phyloP scores from a whole-genome alignment of 208 protist species.

The Leishmania gerbilli region DNA sequence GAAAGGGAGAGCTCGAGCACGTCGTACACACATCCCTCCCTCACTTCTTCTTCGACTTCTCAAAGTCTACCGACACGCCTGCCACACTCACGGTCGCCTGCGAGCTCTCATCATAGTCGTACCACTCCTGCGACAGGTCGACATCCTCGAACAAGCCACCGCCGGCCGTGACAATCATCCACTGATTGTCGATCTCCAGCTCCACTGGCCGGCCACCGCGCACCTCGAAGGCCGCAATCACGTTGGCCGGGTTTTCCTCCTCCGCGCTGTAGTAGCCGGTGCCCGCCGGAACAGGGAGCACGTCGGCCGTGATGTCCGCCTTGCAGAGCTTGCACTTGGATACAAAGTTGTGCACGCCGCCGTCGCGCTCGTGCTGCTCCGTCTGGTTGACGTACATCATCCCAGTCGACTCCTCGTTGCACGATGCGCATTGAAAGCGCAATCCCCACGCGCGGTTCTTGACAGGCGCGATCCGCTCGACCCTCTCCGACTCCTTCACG shows the following conservation, averaged over 20 bases:
- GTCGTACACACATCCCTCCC: not conserved
- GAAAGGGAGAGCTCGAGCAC: not conserved
- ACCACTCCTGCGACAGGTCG: constrained; percentile 71
- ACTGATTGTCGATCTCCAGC: constrained; percentile 66
- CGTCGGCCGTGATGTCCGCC: constrained; percentile 34
- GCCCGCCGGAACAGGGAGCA: constrained; percentile 28
- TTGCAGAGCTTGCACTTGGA: constrained; percentile 70
- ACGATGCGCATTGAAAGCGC: constrained; percentile 52
- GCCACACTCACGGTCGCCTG: constrained; percentile 37
- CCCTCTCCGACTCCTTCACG: constrained; percentile 56
- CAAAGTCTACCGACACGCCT: constrained; percentile 42
- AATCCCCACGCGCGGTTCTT: constrained; percentile 52
- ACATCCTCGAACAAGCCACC: constrained; percentile 47
- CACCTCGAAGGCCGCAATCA: constrained; percentile 55
- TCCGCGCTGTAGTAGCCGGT: constrained; percentile 21
- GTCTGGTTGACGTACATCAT: constrained; percentile 59
- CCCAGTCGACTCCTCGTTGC: constrained; percentile 48
- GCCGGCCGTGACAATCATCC: constrained; percentile 39
- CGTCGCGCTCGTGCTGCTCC: constrained; percentile 48
- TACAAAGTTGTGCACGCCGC: constrained; percentile 58
- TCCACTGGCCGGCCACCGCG: constrained; percentile 66
- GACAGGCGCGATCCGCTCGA: constrained; percentile 39
- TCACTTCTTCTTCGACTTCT: constrained; percentile 45
- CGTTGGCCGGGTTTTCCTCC: constrained; percentile 13
- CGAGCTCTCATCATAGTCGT: constrained; percentile 69